These are phyloP conservation scores for Posidonia oceanica DNA, from an alignment of 116 monocot species.

Conservation along the genomic window DNA sequence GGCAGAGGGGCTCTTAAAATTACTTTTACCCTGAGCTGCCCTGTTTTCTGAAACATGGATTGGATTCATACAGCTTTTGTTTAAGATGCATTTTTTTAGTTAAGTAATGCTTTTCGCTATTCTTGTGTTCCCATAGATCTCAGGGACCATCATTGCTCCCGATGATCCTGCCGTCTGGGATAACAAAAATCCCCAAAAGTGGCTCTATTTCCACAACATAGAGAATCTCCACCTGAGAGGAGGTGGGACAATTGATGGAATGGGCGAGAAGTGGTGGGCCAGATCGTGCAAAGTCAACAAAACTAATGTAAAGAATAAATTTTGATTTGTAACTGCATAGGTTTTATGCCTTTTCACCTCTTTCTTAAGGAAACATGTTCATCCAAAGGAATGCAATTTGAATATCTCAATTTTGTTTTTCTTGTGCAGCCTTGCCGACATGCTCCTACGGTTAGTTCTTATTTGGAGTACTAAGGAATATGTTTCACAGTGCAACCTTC, in stretches of 20 bases:
- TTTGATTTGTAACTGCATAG: background rate
- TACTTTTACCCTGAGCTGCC: too few species aligned
- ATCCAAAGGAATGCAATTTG: too few species aligned
- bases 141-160: constrained; percentile 60
- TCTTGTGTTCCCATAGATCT: constrained; percentile 22
- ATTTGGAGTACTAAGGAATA: background rate
- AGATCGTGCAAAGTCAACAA: constrained; percentile 59
- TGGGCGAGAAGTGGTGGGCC: constrained; percentile 75
- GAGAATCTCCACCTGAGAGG: constrained; percentile 37
- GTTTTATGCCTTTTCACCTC: too few species aligned
- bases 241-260: constrained; percentile 59
- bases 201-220: constrained; percentile 65
- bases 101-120: background rate
- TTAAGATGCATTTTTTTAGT: background rate
- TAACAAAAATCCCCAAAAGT: constrained; percentile 29
- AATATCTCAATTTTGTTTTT: background rate
- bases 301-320: constrained; percentile 28
- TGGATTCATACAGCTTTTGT: background rate
- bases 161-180: constrained; percentile 47
- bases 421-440: constrained; percentile 67
- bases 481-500: background rate
- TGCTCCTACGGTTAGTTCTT: constrained; percentile 53
- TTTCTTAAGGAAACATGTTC: too few species aligned
- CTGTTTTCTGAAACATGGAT: too few species aligned
- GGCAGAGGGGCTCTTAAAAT: too few species aligned